These are phyloP conservation scores for Fonsecaea multimorphosa DNA, from an alignment of 2,329 filamentous ascomycete species.

Conservation along the genomic window DNA sequence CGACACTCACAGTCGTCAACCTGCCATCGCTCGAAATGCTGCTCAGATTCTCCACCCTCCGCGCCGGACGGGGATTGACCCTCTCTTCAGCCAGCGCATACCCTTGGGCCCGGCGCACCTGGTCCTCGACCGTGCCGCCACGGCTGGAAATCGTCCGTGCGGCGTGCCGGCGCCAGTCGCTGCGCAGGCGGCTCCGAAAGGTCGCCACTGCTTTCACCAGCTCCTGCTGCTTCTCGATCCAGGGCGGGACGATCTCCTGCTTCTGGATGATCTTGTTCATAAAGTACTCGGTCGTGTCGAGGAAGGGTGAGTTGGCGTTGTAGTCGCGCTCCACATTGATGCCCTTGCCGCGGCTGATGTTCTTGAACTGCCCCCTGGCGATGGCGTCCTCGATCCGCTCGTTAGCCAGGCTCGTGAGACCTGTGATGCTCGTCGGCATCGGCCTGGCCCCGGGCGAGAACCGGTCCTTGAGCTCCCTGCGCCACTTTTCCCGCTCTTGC, in stretches of 20 bases:
- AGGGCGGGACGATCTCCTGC: conserved; percentile 93
- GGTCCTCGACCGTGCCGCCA: conserved; percentile 75
- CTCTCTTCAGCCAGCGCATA: conserved; percentile 75
- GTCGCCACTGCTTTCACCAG: conserved; percentile 69
- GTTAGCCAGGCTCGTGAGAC: conserved; percentile 83
- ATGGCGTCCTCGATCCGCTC: conserved; percentile 94
- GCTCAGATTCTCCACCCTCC: conserved; percentile 54
- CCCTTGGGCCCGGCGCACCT: conserved; percentile 72
- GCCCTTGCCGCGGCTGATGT: conserved; percentile 79
- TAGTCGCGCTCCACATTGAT: conserved; percentile 74
- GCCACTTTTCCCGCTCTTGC: conserved; percentile 73
- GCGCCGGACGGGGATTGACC: conserved; percentile 44
- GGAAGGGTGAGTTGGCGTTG: conserved; percentile 82
- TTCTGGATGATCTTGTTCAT: conserved; percentile 98
- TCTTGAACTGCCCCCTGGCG: conserved; percentile 83
- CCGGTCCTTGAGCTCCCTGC: conserved; percentile 77
- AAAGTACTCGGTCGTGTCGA: conserved; percentile 96
- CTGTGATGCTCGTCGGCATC: conserved; percentile 77
- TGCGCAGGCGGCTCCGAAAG: conserved; percentile 76
- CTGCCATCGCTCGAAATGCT: conserved; percentile 54
- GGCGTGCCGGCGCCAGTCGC: conserved; percentile 84
- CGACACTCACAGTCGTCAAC: conserved; percentile 48
- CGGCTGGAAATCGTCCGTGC: conserved; percentile 76
- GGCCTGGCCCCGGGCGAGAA: conserved; percentile 75
- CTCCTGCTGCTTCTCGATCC: conserved; percentile 99